Evolutionary conservation across 805 yeast genomes (phyloP).

Genomic region (Candida manassasensis): DNA sequence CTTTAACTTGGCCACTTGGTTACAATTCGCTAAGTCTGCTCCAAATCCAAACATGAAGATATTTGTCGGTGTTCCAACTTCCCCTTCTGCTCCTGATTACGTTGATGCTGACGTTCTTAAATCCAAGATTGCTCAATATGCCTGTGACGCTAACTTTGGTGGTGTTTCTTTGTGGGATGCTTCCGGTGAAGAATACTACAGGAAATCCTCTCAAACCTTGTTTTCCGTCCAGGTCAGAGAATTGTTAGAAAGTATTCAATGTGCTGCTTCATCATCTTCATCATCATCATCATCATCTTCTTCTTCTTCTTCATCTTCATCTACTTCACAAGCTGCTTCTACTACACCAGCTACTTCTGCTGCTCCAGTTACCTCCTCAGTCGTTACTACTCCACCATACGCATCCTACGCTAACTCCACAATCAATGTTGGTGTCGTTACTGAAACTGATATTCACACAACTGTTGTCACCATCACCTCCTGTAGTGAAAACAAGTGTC

Average conservation of each 20-base stretch:
- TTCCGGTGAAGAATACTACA: slow-evolving; percentile 17
- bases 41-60: slow-evolving; percentile 68
- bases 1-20: slow-evolving; percentile 74
- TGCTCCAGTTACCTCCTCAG: slow-evolving; percentile 4
- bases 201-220: slow-evolving; percentile 10
- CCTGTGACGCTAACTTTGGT: slow-evolving; percentile 23
- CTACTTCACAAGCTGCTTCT: slow-evolving; percentile 8
- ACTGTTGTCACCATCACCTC: slow-evolving; percentile 32
- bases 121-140: slow-evolving; percentile 11
- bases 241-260: slow-evolving; percentile 10
- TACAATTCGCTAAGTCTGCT: slow-evolving; percentile 53
- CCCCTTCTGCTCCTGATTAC: slow-evolving; percentile 50
- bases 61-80: slow-evolving; percentile 69
- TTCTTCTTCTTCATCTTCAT: slow-evolving; percentile 6
- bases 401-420: slow-evolving; percentile 7
- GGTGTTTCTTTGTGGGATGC: slow-evolving; percentile 36
- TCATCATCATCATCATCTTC: slow-evolving; percentile 8
- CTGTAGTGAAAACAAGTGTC: slow-evolving; percentile 30
- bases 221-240: slow-evolving; percentile 16
- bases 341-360: slow-evolving; percentile 7
- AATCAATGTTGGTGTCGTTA: slow-evolving; percentile 2
- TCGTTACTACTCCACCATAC: slow-evolving; percentile 2
- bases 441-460: slow-evolving; percentile 21
- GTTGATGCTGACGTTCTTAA: slow-evolving; percentile 20
- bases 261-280: slow-evolving; percentile 8